phyloP scores from a whole-genome alignment of 768 basidiomycete species.

The Suillus plorans region DNA sequence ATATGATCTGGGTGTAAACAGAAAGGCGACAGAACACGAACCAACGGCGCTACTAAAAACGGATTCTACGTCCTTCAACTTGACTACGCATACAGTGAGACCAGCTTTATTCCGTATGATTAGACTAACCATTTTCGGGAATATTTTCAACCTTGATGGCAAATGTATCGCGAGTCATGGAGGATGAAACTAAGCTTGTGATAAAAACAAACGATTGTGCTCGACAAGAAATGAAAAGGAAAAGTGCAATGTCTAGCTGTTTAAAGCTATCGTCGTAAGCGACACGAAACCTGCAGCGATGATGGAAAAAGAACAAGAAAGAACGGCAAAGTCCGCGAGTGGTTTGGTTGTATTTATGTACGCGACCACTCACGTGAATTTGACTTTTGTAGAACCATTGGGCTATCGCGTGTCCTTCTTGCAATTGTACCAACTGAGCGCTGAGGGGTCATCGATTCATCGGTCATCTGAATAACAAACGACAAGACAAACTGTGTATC shows the following conservation, averaged over 20 bases:
- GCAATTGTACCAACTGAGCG: not conserved
- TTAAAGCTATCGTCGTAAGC: not conserved
- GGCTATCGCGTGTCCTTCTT: not conserved
- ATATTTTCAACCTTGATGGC: conserved; percentile 48
- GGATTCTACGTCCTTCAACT: conserved; percentile 48
- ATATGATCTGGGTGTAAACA: not conserved
- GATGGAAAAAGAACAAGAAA: conserved; percentile 26
- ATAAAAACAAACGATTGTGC: conserved; percentile 10
- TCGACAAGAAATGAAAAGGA: not conserved
- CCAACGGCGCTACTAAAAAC: conserved; percentile 61
- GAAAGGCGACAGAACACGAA: conserved; percentile 22
- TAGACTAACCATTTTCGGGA: conserved; percentile 29
- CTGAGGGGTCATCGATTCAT: not conserved
- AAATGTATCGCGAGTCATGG: conserved; percentile 33
- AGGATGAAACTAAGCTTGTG: conserved; percentile 15
- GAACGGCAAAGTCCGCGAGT: conserved; percentile 22
- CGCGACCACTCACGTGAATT: conserved; percentile 19
- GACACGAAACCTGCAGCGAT: conserved; percentile 24
- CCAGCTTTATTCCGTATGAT: not conserved
- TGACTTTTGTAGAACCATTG: not conserved
- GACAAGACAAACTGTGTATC: not conserved
- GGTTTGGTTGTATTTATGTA: conserved; percentile 23
- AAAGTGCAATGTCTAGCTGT: not conserved
- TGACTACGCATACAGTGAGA: conserved; percentile 22
- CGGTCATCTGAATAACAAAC: not conserved